Percentiles rank a stretch among this genome's conserved stretches.
Evolutionary conservation across 208 protist genomes (phyloP).

Genomic region (Porcisia deanei): DNA sequence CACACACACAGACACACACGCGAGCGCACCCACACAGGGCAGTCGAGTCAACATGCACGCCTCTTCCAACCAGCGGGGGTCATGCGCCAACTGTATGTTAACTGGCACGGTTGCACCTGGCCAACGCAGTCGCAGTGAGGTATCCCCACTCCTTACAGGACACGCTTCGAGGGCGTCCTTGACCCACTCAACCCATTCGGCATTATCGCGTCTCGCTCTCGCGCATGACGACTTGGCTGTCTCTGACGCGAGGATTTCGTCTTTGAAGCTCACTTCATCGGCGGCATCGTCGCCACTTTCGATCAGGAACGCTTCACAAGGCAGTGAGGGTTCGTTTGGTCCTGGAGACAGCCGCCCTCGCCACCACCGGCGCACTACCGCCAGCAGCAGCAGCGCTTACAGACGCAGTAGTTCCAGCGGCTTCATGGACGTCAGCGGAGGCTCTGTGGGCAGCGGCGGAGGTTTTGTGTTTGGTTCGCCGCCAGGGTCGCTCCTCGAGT

Average conservation of each 20-base stretch:
- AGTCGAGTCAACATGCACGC: not conserved
- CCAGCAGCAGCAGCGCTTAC: not conserved
- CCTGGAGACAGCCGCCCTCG: too few relatives aligned
- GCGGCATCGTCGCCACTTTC: conserved; percentile 13
- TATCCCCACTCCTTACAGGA: conserved; percentile 7
- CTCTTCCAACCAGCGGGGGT: not conserved
- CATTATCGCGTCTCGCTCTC: not conserved
- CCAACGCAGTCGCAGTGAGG: conserved; percentile 2
- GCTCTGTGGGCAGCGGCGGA: not conserved
- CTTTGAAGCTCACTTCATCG: not conserved
- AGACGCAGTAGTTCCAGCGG: conserved; percentile 3
- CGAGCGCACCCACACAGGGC: not conserved
- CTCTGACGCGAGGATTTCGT: not conserved
- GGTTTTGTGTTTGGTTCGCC: conserved; percentile 15
- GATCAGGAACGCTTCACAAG: conserved; percentile 8
- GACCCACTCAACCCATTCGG: not conserved
- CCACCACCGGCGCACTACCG: conserved; percentile 7
- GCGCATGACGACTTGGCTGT: not conserved
- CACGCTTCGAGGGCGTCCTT: not conserved
- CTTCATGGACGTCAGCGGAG: not conserved
- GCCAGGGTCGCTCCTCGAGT: conserved; percentile 16
- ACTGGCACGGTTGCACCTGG: not conserved
- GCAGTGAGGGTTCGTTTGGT: not conserved
- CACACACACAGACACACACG: not conserved
- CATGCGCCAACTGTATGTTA: not conserved